Evolutionary conservation across 2,329 filamentous ascomycete genomes (phyloP), one percentile per base, ranked within the genome.

Genomic region (Phaeophleospora eucalypticola): DNA sequence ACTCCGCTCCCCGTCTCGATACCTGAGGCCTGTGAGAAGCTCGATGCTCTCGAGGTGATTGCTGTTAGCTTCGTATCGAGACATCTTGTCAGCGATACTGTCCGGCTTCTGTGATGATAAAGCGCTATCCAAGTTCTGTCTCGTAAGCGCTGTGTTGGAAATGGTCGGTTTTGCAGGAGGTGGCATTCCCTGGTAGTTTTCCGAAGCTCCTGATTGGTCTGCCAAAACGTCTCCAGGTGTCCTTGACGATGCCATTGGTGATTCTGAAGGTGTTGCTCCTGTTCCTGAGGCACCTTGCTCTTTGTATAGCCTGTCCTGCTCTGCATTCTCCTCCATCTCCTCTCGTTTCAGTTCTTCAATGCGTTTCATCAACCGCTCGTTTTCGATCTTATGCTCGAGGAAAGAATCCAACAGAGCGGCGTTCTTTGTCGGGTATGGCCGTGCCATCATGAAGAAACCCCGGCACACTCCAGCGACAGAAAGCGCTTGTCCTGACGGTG

Each of bases 311-410:
- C 76, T 75, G 48, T 82, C 78, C 42, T 81, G 78, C 47, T 82
- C 79, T 49, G 86, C 84, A 14, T 78, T 76, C 51, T 94, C 90
- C 45, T 90, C 87, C 46, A 84, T 82, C 66, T 96, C 91, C 67
- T 96, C 91, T 51, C 80, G 79, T 57, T 87, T 87, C 45, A 96
- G 74, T 68, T 94, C 89, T 15, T 85, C 83, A 52, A 97, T 95
- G 36, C 88, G 82, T 58, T 88, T 86, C 60, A 82, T 83, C 40
- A 97, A 70, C 3, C 90, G 81, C 71, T 95, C 89, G 61, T 96
- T 95, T 67, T 96, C 91, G 45, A 95, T 91, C 69, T 96, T 96
- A 71, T 96, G 90, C 66, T 97, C 91, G 20, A 97, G 75, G 61
- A 96, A 96, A 0, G 89, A 94, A 69, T 97, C 90, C 16, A 96